phyloP scores from a whole-genome alignment of 164 flowering plant species.

The Aristolochia fimbriata region DNA sequence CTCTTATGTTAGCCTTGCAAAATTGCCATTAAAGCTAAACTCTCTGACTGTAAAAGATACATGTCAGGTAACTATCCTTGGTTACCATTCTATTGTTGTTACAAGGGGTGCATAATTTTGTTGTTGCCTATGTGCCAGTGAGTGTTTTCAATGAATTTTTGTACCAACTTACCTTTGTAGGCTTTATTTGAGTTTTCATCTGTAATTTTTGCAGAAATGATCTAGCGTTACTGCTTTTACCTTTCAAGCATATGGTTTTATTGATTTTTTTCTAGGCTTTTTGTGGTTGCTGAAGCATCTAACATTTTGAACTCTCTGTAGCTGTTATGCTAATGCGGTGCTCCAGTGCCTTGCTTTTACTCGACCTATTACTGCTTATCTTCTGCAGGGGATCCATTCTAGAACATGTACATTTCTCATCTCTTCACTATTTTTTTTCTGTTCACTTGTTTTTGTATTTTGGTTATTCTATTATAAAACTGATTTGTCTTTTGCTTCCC shows the following conservation, averaged over 20 bases:
- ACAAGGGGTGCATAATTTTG: no score
- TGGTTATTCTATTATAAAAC: not conserved
- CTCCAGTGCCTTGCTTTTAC: conserved; percentile 94
- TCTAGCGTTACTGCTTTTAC: not conserved
- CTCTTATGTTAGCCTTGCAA: no score
- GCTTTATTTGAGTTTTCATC: no score
- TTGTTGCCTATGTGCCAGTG: no score
- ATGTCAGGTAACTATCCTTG: no score
- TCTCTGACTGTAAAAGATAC: no score
- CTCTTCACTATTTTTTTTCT: not conserved
- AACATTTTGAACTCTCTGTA: conserved; percentile 26
- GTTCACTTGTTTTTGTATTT: not conserved
- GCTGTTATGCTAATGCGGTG: conserved; percentile 96
- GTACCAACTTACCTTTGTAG: no score
- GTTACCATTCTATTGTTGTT: no score
- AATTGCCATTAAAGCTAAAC: no score
- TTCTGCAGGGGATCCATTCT: conserved; percentile 72
- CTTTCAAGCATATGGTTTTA: not conserved
- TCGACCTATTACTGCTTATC: conserved; percentile 81
- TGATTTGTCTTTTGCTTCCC: not conserved
- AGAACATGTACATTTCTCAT: conserved; percentile 52
- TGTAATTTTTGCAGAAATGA: not conserved
- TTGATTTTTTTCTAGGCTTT: not conserved
- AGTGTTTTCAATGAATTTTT: no score
- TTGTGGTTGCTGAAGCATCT: conserved; percentile 2